Conservation (phyloP, 768 basidiomycete genomes). For the Hortiboletus campestris region DNA sequence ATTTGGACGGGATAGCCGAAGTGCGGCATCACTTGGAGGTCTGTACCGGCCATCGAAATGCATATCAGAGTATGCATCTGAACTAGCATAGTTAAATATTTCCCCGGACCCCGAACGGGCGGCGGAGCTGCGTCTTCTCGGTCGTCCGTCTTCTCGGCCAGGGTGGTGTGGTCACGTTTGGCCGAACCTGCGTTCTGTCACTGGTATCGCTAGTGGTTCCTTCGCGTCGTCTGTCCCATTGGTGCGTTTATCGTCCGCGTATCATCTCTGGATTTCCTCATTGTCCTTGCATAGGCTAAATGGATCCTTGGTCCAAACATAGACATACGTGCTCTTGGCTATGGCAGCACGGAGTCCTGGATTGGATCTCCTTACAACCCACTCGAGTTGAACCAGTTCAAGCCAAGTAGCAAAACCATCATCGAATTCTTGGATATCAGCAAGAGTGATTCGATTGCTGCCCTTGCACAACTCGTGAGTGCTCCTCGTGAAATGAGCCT, state of each 20-base stretch:
- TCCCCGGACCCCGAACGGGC: conserved; percentile 5
- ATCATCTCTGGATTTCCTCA: background rate
- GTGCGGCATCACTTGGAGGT: conserved; percentile 6
- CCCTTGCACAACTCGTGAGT: conserved; percentile 3
- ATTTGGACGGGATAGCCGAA: background rate
- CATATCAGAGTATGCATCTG: background rate
- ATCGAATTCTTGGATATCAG: conserved; percentile 16
- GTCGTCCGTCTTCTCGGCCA: conserved; percentile 10
- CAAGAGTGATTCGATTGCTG: background rate
- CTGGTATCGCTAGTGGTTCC: conserved; percentile 5
- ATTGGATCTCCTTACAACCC: conserved; percentile 11
- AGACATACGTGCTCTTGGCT: background rate
- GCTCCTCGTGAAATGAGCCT: background rate
- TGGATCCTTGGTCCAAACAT: conserved; percentile 11
- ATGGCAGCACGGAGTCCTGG: conserved; percentile 3
- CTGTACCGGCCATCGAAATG: background rate
- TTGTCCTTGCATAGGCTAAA: conserved; percentile 1
- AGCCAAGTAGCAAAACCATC: background rate
- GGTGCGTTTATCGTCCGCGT: too few relatives aligned
- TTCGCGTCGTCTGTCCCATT: conserved; percentile 7
- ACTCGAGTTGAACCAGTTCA: conserved; percentile 10
- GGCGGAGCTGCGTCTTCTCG: conserved; percentile 11
- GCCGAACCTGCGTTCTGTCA: conserved; percentile 11
- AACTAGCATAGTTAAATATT: background rate
- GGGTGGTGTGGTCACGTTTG: conserved; percentile 14